Conservation (phyloP, 2,329 filamentous ascomycete species). For the Scedosporium minutisporum region DNA sequence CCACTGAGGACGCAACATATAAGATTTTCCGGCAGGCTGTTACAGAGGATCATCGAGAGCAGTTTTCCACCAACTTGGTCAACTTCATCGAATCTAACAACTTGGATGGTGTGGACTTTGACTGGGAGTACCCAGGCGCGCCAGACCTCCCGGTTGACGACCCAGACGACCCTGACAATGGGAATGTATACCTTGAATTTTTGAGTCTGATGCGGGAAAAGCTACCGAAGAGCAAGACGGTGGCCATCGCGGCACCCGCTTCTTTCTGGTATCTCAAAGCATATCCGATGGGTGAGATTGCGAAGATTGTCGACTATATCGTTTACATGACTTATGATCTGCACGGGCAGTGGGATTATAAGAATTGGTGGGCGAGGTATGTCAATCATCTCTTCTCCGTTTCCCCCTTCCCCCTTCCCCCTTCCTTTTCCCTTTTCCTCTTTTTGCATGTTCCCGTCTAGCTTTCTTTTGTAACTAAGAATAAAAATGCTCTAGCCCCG, state of each 20-base stretch:
- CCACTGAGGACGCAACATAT: constrained; percentile 16
- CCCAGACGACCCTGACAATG: constrained; percentile 15
- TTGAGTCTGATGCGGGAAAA: constrained; percentile 14
- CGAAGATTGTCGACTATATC: constrained; percentile 20
- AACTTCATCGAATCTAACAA: constrained; percentile 27
- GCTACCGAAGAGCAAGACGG: constrained; percentile 13
- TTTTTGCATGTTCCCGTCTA: not conserved
- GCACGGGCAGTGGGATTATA: constrained; percentile 21
- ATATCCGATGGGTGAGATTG: constrained; percentile 24
- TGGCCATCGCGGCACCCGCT: constrained; percentile 27
- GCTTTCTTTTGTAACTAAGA: not conserved
- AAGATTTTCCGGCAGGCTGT: constrained; percentile 20
- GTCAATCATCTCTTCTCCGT: not conserved
- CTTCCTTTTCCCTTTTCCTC: not conserved
- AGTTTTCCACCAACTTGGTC: constrained; percentile 24
- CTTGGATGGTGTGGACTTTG: constrained; percentile 34
- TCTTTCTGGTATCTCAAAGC: constrained; percentile 29
- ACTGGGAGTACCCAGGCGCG: constrained; percentile 36
- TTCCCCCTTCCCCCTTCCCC: not conserved
- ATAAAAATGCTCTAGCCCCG: not conserved
- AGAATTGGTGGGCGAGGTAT: not conserved
- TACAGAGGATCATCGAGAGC: constrained; percentile 22
- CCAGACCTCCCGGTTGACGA: not conserved
- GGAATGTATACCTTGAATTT: constrained; percentile 21
- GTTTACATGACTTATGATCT: constrained; percentile 26